phyloP scores from a whole-genome alignment of 768 basidiomycete species.

The Podaxis sp. region DNA sequence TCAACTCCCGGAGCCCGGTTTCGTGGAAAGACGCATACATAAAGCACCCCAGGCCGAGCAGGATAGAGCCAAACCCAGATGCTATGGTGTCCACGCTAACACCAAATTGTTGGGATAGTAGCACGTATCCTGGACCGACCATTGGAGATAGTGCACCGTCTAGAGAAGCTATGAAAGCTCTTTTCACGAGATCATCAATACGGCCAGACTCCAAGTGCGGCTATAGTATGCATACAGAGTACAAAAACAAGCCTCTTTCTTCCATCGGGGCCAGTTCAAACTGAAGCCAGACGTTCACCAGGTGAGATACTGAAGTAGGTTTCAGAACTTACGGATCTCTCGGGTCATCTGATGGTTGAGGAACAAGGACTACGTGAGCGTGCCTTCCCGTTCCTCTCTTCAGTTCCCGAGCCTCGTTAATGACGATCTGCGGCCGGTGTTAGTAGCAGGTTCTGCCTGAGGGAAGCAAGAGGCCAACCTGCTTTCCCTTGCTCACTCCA shows the following conservation, averaged over 20 bases:
- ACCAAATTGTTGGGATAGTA: constrained; percentile 39
- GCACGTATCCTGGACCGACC: constrained; percentile 41
- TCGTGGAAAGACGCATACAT: constrained; percentile 27
- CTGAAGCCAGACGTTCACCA: constrained; percentile 20
- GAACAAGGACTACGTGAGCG: constrained; percentile 39
- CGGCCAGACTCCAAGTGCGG: constrained; percentile 36
- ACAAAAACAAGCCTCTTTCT: constrained; percentile 47
- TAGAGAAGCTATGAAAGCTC: constrained; percentile 39
- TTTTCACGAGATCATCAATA: constrained; percentile 16
- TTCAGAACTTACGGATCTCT: constrained; percentile 36
- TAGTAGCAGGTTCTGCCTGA: background rate
- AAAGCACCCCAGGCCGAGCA: constrained; percentile 42
- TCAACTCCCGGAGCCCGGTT: background rate
- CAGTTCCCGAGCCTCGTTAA: constrained; percentile 31
- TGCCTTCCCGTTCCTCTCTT: constrained; percentile 38
- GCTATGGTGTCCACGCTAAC: constrained; percentile 43
- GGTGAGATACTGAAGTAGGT: background rate
- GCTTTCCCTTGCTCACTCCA: constrained; percentile 33
- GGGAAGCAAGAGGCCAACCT: constrained; percentile 19
- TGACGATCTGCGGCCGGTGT: constrained; percentile 23
- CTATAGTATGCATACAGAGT: constrained; percentile 32
- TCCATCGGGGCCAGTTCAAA: constrained; percentile 45
- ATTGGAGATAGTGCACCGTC: constrained; percentile 44
- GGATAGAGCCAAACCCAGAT: constrained; percentile 39
- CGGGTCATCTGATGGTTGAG: constrained; percentile 45